Conservation (phyloP, 2,329 filamentous ascomycete species). For the Dactylellina drechsleri region DNA sequence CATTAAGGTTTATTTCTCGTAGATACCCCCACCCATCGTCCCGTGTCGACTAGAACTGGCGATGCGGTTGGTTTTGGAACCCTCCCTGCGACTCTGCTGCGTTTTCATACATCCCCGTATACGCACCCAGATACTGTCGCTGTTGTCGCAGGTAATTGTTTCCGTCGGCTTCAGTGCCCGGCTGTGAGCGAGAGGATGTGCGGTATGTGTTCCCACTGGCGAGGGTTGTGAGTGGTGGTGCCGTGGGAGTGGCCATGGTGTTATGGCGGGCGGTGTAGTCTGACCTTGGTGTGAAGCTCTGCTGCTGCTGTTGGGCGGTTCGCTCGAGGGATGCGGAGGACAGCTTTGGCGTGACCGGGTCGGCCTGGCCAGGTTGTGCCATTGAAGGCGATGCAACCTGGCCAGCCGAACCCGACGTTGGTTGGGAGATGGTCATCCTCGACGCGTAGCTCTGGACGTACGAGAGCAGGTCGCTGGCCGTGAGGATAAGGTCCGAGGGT, state of each 20-base stretch:
- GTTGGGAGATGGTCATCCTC: conserved; percentile 35
- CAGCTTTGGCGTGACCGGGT: conserved; percentile 41
- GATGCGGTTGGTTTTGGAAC: too few relatives aligned
- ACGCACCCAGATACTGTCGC: conserved; percentile 4
- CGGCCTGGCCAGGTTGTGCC: conserved; percentile 21
- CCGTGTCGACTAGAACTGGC: conserved; percentile 16
- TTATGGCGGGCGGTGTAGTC: neutral
- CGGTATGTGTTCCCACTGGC: neutral
- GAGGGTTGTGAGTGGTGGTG: conserved; percentile 1
- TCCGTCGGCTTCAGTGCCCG: neutral
- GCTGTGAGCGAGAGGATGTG: neutral
- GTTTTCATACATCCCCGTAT: conserved; percentile 11
- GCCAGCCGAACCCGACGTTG: neutral
- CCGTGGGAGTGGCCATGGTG: neutral
- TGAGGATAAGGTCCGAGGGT: conserved; percentile 25
- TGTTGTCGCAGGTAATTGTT: conserved; percentile 2
- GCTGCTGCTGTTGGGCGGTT: too few relatives aligned
- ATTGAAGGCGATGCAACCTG: conserved; percentile 18
- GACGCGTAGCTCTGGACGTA: conserved; percentile 54
- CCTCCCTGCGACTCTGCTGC: neutral
- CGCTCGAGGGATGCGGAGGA: conserved; percentile 46
- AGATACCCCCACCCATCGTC: too few relatives aligned
- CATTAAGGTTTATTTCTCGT: too few relatives aligned
- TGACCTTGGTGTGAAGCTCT: neutral
- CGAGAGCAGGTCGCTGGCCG: conserved; percentile 54